Evolutionary conservation across 306 rosid species (phyloP).

Genomic region (Pterocarpus macrocarpus): DNA sequence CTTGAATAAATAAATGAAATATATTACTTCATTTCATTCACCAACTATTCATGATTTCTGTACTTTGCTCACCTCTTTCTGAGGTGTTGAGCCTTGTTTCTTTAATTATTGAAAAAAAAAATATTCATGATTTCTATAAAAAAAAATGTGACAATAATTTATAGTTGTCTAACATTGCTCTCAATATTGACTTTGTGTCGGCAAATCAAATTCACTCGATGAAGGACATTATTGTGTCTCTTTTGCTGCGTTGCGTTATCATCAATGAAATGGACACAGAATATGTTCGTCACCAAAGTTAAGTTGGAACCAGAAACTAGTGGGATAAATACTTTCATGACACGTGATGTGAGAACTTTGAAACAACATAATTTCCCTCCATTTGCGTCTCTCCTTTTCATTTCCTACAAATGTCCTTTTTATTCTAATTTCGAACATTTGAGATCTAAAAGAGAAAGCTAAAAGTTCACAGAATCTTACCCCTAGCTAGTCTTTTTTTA

Average conservation of each 20-base stretch:
- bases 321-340: constrained; percentile 5
- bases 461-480: constrained; percentile 1
- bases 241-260: not conserved
- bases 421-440: constrained; percentile 29
- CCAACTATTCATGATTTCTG: no score
- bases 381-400: not conserved
- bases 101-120: no score
- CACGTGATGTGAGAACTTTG: not conserved
- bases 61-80: no score
- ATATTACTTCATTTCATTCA: no score
- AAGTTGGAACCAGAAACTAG: not conserved
- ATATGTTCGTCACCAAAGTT: constrained; percentile 22
- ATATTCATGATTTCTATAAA: no score
- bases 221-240: not conserved
- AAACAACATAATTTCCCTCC: not conserved
- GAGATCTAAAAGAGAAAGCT: not conserved
- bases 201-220: constrained; percentile 8
- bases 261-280: constrained; percentile 1
- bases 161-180: no score
- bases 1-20: no score
- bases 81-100: no score
- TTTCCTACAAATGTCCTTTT: constrained; percentile 18
- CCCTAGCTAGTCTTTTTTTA: not conserved
- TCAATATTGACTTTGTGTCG: not conserved
- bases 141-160: no score